Percentiles rank a stretch among this genome's conserved stretches.
Evolutionary conservation across 139 green algal genomes (phyloP).

Genomic region (Nannochloris sp.): DNA sequence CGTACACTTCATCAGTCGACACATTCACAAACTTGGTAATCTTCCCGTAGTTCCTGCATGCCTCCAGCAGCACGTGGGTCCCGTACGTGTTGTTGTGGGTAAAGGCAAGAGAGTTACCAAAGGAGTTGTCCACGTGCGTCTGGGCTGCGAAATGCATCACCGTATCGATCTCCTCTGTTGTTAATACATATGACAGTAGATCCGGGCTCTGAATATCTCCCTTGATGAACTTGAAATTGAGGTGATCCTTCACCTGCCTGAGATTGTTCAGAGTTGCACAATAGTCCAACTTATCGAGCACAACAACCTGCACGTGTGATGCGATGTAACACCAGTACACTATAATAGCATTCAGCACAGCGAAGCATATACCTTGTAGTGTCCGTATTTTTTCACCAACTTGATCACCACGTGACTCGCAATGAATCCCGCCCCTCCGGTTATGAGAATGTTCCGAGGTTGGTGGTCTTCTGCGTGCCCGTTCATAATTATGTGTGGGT

Average conservation of each 20-base stretch:
- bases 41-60: slow-evolving; percentile 54
- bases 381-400: slow-evolving; percentile 60
- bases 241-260: slow-evolving; percentile 22
- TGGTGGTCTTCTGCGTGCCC: not conserved
- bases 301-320: slow-evolving; percentile 54
- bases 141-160: slow-evolving; percentile 97
- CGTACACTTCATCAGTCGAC: slow-evolving; percentile 61
- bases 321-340: not conserved
- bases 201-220: slow-evolving; percentile 88
- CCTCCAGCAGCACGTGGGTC: slow-evolving; percentile 94
- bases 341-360: not conserved
- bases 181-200: slow-evolving; percentile 77
- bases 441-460: slow-evolving; percentile 24
- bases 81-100: slow-evolving; percentile 96
- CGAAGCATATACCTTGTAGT: slow-evolving; percentile 65
- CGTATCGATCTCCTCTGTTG: slow-evolving; percentile 84
- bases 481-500: not conserved
- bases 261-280: slow-evolving; percentile 85
- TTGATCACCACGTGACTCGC: slow-evolving; percentile 74
- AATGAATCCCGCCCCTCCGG: slow-evolving; percentile 91
- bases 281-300: slow-evolving; percentile 96
- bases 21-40: slow-evolving; percentile 93
- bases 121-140: slow-evolving; percentile 98
- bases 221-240: slow-evolving; percentile 93
- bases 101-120: slow-evolving; percentile 90